These are phyloP conservation scores for Ceratobasidium sp. DNA, from an alignment of 1,284 basidiomycete species.

Conservation along the genomic window DNA sequence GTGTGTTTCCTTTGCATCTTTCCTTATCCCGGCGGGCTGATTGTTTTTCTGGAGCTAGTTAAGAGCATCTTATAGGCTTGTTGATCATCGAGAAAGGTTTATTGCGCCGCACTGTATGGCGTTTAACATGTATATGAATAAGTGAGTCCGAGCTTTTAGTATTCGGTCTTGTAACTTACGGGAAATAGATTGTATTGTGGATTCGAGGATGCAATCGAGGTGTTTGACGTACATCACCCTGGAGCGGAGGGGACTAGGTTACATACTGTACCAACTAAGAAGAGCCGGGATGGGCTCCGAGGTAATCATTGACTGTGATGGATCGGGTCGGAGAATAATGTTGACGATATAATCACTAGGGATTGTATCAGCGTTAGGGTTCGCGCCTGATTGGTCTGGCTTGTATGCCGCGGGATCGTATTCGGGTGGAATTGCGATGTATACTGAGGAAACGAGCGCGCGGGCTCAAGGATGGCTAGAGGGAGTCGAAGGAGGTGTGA, in stretches of 20 bases:
- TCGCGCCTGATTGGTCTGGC: slow-evolving; percentile 76
- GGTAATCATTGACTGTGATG: slow-evolving; percentile 63
- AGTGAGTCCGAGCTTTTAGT: slow-evolving; percentile 62
- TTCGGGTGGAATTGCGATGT: slow-evolving; percentile 78
- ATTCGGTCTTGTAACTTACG: neutral
- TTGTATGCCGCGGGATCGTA: slow-evolving; percentile 77
- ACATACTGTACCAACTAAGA: slow-evolving; percentile 80
- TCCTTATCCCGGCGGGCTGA: neutral
- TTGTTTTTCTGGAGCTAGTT: slow-evolving; percentile 64
- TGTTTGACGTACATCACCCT: slow-evolving; percentile 83
- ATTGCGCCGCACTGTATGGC: slow-evolving; percentile 86
- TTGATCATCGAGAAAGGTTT: slow-evolving; percentile 91
- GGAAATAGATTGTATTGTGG: slow-evolving; percentile 85
- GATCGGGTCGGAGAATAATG: neutral
- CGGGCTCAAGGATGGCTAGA: slow-evolving; percentile 75
- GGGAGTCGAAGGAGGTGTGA: slow-evolving; percentile 73
- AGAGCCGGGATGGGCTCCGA: slow-evolving; percentile 87
- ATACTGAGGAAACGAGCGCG: slow-evolving; percentile 72
- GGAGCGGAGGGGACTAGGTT: slow-evolving; percentile 78
- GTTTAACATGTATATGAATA: slow-evolving; percentile 78
- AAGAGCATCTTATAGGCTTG: slow-evolving; percentile 90
- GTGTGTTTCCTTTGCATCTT: slow-evolving; percentile 63
- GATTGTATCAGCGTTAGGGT: slow-evolving; percentile 85
- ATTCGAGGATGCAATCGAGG: slow-evolving; percentile 89
- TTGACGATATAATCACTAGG: slow-evolving; percentile 63